Conservation (phyloP, 2,329 filamentous ascomycete genomes). For the Incumbomyces delicatus region DNA sequence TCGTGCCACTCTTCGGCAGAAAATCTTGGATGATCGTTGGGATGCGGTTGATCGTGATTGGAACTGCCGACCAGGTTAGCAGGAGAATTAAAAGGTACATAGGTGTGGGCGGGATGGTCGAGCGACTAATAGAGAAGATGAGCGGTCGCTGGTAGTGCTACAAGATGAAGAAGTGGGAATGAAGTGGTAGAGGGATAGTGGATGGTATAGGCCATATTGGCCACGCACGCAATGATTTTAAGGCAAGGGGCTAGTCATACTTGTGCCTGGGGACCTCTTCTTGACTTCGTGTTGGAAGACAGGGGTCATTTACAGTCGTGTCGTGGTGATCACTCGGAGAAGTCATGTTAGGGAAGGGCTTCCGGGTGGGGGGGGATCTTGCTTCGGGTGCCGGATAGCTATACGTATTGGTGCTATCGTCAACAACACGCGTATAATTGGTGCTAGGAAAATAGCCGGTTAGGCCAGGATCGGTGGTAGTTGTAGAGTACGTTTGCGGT, state of each 20-base stretch:
- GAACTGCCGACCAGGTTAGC: not conserved
- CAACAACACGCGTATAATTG: constrained; percentile 19
- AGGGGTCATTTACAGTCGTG: not conserved
- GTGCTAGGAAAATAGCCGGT: constrained; percentile 19
- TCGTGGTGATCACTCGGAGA: constrained; percentile 8
- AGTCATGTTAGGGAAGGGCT: constrained; percentile 13
- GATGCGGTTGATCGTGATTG: constrained; percentile 23
- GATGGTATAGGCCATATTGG: too few relatives aligned
- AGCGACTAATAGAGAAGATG: too few relatives aligned
- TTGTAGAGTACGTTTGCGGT: constrained; percentile 8
- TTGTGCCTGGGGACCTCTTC: not conserved
- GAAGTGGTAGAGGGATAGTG: too few relatives aligned
- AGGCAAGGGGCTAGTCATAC: not conserved
- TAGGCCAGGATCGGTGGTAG: constrained; percentile 11
- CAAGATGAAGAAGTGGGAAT: too few relatives aligned
- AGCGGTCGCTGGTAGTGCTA: too few relatives aligned
- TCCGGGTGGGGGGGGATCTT: constrained; percentile 11
- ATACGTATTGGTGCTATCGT: constrained; percentile 12
- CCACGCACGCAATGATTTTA: not conserved
- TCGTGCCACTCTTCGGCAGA: constrained; percentile 33
- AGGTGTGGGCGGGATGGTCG: too few relatives aligned
- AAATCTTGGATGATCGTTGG: constrained; percentile 27
- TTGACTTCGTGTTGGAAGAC: not conserved
- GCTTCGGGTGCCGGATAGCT: constrained; percentile 18
- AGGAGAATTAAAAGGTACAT: too few relatives aligned